Evolutionary conservation across 176 grass and related monocot genomes (phyloP), one percentile per base, ranked within the genome.

Genomic region (Juncus inflexus): DNA sequence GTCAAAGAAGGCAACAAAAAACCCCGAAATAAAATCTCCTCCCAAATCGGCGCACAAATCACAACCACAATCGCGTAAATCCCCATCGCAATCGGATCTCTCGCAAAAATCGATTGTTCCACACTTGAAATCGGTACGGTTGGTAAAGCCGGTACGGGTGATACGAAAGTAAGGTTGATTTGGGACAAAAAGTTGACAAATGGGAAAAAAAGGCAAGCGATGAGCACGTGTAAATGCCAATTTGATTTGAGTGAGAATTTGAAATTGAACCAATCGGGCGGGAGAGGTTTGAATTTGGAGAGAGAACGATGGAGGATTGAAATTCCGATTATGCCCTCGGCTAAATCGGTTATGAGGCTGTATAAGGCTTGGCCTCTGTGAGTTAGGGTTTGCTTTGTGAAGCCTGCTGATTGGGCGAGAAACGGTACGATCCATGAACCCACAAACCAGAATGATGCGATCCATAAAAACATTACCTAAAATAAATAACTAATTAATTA

Each of bases 401-500:
- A 92, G 49, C 88, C 94, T 68, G 82, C 82, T 40, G 74, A 78
- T 82, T 92, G 94, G 68, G 85, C 94, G 52, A 92, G 74, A 75
- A 99, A 92, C 12, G 94, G 94, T 39, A 99, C 84, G 79, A 99
- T 92, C 94, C 88, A 99, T 57, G 94, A 99, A 76, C 94, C 94
- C 45, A 90, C 94, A 54, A 92, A 73, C 94, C 94, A 99, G 81
- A 97, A 99, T 41, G 94, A 84, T 58, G 85, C 82, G 54, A 99
- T 83, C 94, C 94, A 92, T 52, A 90, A 75, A 74, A 99, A 75
- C 94, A 99, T 99, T 42, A 99, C 85, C 94, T 99, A 82, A 8
- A 65, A 74, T 67, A 37, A 51, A 57, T 11, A n/a, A 39, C 40
- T 50, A 28, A 38, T 79, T 19, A 63, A 35, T 56, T 64, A 19